A percentile compares a stretch with the other conserved stretches of the same genome.
phyloP scores from a whole-genome alignment of 768 basidiomycete genomes.

The Leccinum aurantiacum region DNA sequence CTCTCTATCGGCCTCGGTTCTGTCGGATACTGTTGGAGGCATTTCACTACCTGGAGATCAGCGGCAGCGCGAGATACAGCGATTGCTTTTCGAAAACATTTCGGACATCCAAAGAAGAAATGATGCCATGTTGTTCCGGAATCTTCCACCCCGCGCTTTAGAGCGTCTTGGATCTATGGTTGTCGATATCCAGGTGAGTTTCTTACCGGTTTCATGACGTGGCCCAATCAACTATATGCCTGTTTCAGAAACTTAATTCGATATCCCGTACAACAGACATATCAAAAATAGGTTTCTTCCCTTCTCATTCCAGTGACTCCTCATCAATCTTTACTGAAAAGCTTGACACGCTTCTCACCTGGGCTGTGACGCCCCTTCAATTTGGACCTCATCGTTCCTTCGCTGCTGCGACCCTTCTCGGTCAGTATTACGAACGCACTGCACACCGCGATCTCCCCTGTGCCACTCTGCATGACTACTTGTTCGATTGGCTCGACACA shows the following conservation, averaged over 20 bases:
- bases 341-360: constrained; percentile 72
- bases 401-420: constrained; percentile 69
- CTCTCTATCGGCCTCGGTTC: constrained; percentile 33
- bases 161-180: constrained; percentile 63
- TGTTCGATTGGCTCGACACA: constrained; percentile 81
- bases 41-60: constrained; percentile 18
- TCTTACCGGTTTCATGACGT: neutral
- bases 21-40: constrained; percentile 43
- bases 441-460: constrained; percentile 62
- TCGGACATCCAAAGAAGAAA: constrained; percentile 75
- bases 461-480: constrained; percentile 66
- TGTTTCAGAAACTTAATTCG: constrained; percentile 66
- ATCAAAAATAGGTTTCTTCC: constrained; percentile 56
- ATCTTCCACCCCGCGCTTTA: constrained; percentile 59
- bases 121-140: constrained; percentile 75
- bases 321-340: constrained; percentile 59
- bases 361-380: constrained; percentile 79
- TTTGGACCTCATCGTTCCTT: constrained; percentile 81
- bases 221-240: neutral
- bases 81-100: constrained; percentile 55
- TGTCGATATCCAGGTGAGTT: constrained; percentile 46
- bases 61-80: constrained; percentile 45
- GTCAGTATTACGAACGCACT: constrained; percentile 59
- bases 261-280: constrained; percentile 68
- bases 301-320: constrained; percentile 35